phyloP scores from a whole-genome alignment of 257 asterid species.

The Ajuga chamaepitys region DNA sequence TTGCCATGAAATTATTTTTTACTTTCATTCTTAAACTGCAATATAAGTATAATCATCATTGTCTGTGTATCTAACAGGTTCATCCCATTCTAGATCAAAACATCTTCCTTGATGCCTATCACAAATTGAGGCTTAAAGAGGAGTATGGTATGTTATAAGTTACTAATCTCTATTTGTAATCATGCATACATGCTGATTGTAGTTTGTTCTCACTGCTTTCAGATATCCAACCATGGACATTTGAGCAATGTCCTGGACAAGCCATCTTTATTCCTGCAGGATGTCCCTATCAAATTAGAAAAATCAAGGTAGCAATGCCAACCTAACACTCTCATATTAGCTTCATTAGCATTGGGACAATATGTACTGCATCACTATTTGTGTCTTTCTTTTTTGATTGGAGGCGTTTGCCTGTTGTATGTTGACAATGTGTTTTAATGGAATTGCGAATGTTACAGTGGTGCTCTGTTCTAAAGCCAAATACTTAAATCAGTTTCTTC shows the following conservation, averaged over 20 bases:
- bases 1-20: neutral
- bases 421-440: neutral
- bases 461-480: neutral
- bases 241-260: conserved; percentile 79
- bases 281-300: conserved; percentile 89
- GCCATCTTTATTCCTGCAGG: conserved; percentile 98
- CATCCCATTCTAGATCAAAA: conserved; percentile 89
- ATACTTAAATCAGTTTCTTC: too few relatives aligned
- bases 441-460: neutral
- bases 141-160: conserved; percentile 59
- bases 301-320: conserved; percentile 48
- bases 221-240: conserved; percentile 91
- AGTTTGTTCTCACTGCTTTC: conserved; percentile 19
- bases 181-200: neutral
- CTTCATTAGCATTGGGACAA: neutral
- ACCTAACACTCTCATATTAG: neutral
- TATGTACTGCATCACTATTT: neutral
- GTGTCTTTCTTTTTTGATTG: neutral
- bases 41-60: neutral
- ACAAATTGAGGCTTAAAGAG: conserved; percentile 85
- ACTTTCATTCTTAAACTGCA: neutral
- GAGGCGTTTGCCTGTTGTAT: neutral
- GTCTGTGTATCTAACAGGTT: conserved; percentile 40
- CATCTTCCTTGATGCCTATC: conserved; percentile 81
- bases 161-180: neutral